Evolutionary conservation across 208 protist species (phyloP).

Genomic region (Jaenimonas drosophilae): DNA sequence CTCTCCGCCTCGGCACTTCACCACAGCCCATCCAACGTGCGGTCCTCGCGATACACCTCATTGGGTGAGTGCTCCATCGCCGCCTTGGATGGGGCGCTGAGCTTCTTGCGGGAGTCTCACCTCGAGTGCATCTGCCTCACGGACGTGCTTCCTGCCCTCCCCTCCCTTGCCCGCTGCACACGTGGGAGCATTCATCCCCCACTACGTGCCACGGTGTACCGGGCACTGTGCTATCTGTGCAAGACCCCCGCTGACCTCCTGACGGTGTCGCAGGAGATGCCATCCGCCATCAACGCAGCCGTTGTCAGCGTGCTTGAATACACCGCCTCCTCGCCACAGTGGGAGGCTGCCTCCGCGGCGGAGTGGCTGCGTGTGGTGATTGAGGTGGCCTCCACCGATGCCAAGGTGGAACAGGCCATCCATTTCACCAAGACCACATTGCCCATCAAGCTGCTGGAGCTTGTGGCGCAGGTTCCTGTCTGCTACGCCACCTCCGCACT

Average conservation of each 20-base stretch:
- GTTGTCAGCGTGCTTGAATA: slow-evolving; percentile 51
- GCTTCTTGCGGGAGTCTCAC: slow-evolving; percentile 11
- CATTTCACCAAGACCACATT: slow-evolving; percentile 16
- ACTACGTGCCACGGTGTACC: slow-evolving; percentile 48
- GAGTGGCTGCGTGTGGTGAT: slow-evolving; percentile 50
- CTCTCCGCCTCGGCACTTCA: slow-evolving; percentile 44
- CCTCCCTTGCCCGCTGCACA: slow-evolving; percentile 35
- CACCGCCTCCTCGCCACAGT: slow-evolving; percentile 26
- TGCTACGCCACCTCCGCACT: slow-evolving; percentile 19
- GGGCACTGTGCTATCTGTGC: slow-evolving; percentile 32
- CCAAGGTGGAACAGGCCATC: slow-evolving; percentile 11
- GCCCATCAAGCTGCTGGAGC: slow-evolving; percentile 16
- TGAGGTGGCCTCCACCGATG: slow-evolving; percentile 6
- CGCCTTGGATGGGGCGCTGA: slow-evolving; percentile 52
- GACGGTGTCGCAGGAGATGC: slow-evolving; percentile 39
- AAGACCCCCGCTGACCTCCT: slow-evolving; percentile 22
- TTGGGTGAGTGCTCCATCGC: slow-evolving; percentile 64
- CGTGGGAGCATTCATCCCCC: slow-evolving; percentile 46
- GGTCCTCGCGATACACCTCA: slow-evolving; percentile 49
- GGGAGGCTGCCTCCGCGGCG: slow-evolving; percentile 63
- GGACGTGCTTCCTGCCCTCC: slow-evolving; percentile 35
- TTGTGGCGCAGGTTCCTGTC: slow-evolving; percentile 13
- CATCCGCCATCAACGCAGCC: slow-evolving; percentile 40
- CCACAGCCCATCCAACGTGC: slow-evolving; percentile 28
- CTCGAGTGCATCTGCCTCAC: slow-evolving; percentile 17